Evolutionary conservation across 2,329 filamentous ascomycete genomes (phyloP).

Genomic region (Aspergillus versicolor): DNA sequence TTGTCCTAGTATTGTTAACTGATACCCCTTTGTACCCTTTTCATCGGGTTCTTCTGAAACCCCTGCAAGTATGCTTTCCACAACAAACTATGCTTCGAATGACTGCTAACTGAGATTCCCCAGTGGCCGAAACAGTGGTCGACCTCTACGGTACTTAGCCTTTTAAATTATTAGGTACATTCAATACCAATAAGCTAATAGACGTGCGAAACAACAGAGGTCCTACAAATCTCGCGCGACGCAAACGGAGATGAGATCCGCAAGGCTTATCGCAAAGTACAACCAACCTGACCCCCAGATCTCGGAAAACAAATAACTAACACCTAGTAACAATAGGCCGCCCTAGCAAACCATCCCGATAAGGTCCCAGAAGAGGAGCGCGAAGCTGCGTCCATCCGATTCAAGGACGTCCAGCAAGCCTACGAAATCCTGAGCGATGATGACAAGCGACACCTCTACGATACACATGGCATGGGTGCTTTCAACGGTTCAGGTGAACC

Average conservation of each 20-base stretch:
- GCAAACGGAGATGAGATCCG: constrained; percentile 82
- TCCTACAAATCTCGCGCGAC: constrained; percentile 71
- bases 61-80: constrained; percentile 17
- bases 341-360: constrained; percentile 87
- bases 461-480: constrained; percentile 91
- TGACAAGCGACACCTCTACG: constrained; percentile 87
- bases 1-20: neutral
- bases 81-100: neutral
- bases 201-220: constrained; percentile 53
- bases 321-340: constrained; percentile 58
- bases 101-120: constrained; percentile 19
- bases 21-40: neutral
- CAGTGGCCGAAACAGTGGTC: constrained; percentile 42
- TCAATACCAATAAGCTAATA: constrained; percentile 6
- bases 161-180: neutral
- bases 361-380: constrained; percentile 88
- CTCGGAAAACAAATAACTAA: neutral
- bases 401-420: constrained; percentile 89
- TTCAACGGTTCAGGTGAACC: constrained; percentile 76
- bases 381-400: constrained; percentile 81
- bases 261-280: constrained; percentile 92
- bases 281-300: constrained; percentile 13
- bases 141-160: constrained; percentile 61
- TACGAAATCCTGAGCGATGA: constrained; percentile 98
- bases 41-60: neutral